Percentiles rank a stretch among this genome's conserved stretches.
Evolutionary conservation across 345 rosid species (phyloP).

Genomic region (Aquilaria sinensis): DNA sequence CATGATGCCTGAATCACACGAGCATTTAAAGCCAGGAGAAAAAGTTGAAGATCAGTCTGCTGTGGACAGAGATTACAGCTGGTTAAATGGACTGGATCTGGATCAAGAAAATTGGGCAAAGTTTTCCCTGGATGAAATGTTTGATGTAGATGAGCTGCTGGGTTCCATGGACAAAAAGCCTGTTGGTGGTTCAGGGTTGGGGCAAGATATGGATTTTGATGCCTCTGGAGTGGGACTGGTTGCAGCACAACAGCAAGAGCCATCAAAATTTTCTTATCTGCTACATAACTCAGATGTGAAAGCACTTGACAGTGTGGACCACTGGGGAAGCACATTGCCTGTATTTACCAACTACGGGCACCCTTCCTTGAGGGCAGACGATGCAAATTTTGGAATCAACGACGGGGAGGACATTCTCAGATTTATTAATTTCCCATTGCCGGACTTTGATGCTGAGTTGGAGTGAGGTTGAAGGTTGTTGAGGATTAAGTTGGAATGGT

Average conservation of each 20-base stretch:
- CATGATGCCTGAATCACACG: background rate
- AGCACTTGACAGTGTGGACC: conserved; percentile 14
- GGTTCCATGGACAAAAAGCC: conserved; percentile 21
- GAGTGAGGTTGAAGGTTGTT: background rate
- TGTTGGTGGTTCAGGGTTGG: background rate
- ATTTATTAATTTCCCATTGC: conserved; percentile 5
- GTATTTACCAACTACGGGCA: conserved; percentile 18
- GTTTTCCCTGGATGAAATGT: conserved; percentile 35
- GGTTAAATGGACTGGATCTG: conserved; percentile 14
- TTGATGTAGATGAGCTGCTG: conserved; percentile 56
- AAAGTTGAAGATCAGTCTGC: background rate
- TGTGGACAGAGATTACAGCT: conserved; percentile 16
- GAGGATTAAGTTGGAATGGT: background rate
- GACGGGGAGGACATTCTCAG: conserved; percentile 14
- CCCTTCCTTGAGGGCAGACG: background rate
- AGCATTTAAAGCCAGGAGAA: background rate
- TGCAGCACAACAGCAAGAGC: conserved; percentile 3
- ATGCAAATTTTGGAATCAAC: background rate
- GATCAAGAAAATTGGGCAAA: conserved; percentile 11
- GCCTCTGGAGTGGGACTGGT: background rate
- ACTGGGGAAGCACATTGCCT: conserved; percentile 12
- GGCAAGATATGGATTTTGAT: background rate
- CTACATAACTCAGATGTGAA: conserved; percentile 19
- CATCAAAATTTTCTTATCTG: conserved; percentile 13
- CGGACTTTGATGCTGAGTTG: conserved; percentile 9